These are phyloP conservation scores for Calonectria ilicicola DNA, from an alignment of 2,329 filamentous ascomycete species.

Conservation along the genomic window DNA sequence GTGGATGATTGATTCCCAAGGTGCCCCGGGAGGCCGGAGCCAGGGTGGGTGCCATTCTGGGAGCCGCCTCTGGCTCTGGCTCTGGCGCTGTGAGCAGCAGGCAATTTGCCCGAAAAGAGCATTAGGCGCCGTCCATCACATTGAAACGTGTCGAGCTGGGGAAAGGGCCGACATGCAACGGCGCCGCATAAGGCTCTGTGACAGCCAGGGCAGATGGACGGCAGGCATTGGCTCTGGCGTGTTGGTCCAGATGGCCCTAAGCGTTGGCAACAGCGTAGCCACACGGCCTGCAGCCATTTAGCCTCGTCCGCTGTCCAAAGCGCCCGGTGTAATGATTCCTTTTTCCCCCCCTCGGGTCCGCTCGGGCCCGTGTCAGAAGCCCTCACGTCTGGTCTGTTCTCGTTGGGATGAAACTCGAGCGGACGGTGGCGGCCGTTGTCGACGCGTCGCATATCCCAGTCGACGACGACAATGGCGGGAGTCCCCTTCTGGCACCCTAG, in stretches of 20 bases:
- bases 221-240: neutral
- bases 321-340: neutral
- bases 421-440: conserved; percentile 21
- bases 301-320: neutral
- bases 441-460: conserved; percentile 19
- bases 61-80: neutral
- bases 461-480: neutral
- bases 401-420: conserved; percentile 15
- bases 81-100: neutral
- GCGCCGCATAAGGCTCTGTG: neutral
- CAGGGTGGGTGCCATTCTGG: neutral
- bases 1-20: neutral
- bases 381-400: conserved; percentile 8
- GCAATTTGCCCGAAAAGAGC: conserved; percentile 4
- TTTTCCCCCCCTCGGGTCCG: neutral
- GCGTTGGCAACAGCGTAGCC: neutral
- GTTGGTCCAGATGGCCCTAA: neutral
- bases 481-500: neutral
- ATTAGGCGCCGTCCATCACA: conserved; percentile 2
- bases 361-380: neutral
- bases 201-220: conserved; percentile 1
- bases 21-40: conserved; percentile 16
- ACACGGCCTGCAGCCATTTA: neutral
- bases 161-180: conserved; percentile 7
- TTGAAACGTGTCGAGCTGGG: conserved; percentile 24